phyloP scores from a whole-genome alignment of 208 protist species.

The Trypanosoma scelopori region DNA sequence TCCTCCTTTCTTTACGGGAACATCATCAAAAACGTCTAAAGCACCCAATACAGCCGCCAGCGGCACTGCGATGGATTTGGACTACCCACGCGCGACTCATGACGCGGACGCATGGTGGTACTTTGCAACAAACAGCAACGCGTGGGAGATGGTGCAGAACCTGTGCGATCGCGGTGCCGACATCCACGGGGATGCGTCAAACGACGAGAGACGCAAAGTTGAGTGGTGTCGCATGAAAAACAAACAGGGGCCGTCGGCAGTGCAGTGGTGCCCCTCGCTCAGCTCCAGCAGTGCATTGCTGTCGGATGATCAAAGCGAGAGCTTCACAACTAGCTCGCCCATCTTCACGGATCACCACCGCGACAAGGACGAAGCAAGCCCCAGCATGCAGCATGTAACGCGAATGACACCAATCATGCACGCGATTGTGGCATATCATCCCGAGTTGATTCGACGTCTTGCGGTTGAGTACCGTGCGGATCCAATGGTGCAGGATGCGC shows the following conservation, averaged over 20 bases:
- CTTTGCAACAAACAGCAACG: slow-evolving; percentile 19
- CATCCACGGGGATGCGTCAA: slow-evolving; percentile 17
- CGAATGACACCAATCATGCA: slow-evolving; percentile 72
- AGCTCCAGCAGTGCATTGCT: neutral
- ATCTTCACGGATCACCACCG: neutral
- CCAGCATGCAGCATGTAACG: slow-evolving; percentile 2
- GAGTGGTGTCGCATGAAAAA: slow-evolving; percentile 4
- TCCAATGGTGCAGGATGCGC: slow-evolving; percentile 66
- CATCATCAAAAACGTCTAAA: slow-evolving; percentile 15
- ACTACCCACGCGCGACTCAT: slow-evolving; percentile 1
- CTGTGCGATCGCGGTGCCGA: slow-evolving; percentile 25
- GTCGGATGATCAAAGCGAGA: neutral
- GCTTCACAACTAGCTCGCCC: neutral
- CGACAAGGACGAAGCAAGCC: neutral
- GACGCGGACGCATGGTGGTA: slow-evolving; percentile 31
- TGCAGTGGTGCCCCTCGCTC: neutral
- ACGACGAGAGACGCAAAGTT: neutral
- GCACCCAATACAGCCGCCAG: neutral
- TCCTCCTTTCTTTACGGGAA: slow-evolving; percentile 15
- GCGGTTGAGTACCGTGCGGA: slow-evolving; percentile 69
- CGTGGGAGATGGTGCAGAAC: slow-evolving; percentile 33
- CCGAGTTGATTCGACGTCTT: slow-evolving; percentile 77
- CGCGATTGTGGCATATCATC: slow-evolving; percentile 78
- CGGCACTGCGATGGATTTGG: slow-evolving; percentile 11
- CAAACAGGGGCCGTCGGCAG: neutral